Percentiles rank a stretch among this genome's conserved stretches.
These are phyloP conservation scores for Amylostereum chailletii DNA, from an alignment of 1,284 basidiomycete species.

Conservation along the genomic window DNA sequence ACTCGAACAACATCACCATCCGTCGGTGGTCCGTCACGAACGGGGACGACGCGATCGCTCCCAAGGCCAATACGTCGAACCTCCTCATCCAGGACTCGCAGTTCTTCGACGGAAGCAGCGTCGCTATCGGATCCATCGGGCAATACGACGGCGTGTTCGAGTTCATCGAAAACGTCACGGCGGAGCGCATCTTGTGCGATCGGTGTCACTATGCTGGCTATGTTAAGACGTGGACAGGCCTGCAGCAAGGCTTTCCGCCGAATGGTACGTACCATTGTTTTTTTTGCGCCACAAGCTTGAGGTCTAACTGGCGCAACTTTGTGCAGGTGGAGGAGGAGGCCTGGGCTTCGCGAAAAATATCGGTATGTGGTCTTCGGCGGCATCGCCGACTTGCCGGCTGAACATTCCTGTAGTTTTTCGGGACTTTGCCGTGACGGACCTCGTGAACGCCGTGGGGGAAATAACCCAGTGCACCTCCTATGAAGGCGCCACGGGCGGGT, in stretches of 20 bases:
- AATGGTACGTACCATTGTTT: slow-evolving; percentile 15
- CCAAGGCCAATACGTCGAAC: slow-evolving; percentile 28
- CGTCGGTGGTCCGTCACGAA: slow-evolving; percentile 22
- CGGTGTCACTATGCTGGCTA: slow-evolving; percentile 18
- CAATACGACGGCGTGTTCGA: slow-evolving; percentile 21
- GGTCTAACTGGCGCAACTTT: background rate
- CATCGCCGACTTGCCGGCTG: background rate
- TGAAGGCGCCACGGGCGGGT: slow-evolving; percentile 21
- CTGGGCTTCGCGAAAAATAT: slow-evolving; percentile 20
- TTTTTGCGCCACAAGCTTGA: background rate
- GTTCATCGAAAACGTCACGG: slow-evolving; percentile 24
- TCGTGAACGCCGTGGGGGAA: slow-evolving; percentile 17
- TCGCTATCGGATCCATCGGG: slow-evolving; percentile 23
- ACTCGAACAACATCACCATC: slow-evolving; percentile 24
- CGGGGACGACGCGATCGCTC: slow-evolving; percentile 23
- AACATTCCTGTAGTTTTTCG: slow-evolving; percentile 7
- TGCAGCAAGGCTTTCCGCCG: slow-evolving; percentile 21
- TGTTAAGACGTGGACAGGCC: slow-evolving; percentile 23
- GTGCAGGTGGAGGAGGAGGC: slow-evolving; percentile 22
- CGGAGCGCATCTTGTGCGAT: slow-evolving; percentile 15
- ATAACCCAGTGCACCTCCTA: slow-evolving; percentile 27
- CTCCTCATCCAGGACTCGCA: slow-evolving; percentile 25
- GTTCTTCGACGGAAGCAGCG: slow-evolving; percentile 22
- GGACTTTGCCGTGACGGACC: slow-evolving; percentile 19
- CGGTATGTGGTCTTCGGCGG: slow-evolving; percentile 11